Base-by-base conservation (phyloP, 345 rosid genomes). In the Camelina neglecta region DNA sequence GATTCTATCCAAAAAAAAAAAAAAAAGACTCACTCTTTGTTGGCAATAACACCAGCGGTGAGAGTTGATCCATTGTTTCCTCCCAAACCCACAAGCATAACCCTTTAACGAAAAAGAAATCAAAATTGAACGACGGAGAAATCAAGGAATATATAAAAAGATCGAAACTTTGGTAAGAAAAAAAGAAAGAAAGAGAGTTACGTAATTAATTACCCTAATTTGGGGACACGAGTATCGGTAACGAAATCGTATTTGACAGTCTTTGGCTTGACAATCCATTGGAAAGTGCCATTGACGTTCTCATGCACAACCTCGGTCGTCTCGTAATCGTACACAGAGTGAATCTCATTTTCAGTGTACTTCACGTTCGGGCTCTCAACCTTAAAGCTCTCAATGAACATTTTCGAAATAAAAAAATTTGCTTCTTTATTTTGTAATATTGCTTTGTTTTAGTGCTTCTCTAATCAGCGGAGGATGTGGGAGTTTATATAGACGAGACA, bases 41-140 rank as follows among this genome's bases (percentile, higher is more conserved):
- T 96, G 1, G 98, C 96, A 21, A 93, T 89, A 9, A 96, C 90
- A 66, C 87, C 98, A 41, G 89, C 97, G 3, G 96, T 93, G 36
- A 93, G 89, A 7, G 99, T 91, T 8, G 90, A 85, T n/a, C 98
- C 99, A 50, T 96, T 96, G 90, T 96, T 93, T 50, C 98, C 98
- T 20, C 97, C 99, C 98, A 92, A 96, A 6, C 99, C 99, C 47
- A 91, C 99, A 66, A 96, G 97, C 98, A 96, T 85, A 67, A 96
- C 97, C 86, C 99, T 93, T 42, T 7, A 8, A 8, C 7, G 13
- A 18, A 10, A 39, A 39, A 39, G 4, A 39, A 39, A 10, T 2
- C 35, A 23, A 42, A 26, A 53, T 11, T 58, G 42, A 55, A 61
- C 35, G 36, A 41, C 56, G 58, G 38, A 11, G 63, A 60, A 44